A percentile compares a stretch with the other conserved stretches of the same genome.
These are phyloP conservation scores for Diaporthe humulicola DNA, from an alignment of 2,329 filamentous ascomycete genomes.

Conservation along the genomic window DNA sequence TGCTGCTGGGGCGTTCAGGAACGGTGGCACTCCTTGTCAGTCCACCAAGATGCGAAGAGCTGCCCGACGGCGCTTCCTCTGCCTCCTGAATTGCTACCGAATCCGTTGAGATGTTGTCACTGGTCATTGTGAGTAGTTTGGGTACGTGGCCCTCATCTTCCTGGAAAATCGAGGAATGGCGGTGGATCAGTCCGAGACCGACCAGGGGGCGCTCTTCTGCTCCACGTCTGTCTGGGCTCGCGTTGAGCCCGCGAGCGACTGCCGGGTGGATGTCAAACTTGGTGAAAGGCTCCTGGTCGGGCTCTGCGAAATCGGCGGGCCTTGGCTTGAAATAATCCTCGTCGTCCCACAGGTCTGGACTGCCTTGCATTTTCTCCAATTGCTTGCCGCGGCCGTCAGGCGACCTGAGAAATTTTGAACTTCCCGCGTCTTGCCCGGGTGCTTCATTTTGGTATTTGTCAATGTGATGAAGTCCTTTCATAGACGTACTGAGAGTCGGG, in stretches of 20 bases:
- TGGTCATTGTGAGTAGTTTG: conserved; percentile 47
- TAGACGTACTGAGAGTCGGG: background rate
- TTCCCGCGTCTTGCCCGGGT: background rate
- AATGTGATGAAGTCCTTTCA: background rate
- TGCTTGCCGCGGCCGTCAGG: conserved; percentile 41
- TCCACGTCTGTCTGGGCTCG: conserved; percentile 36
- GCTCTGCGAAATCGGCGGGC: conserved; percentile 27
- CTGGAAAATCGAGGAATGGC: conserved; percentile 46
- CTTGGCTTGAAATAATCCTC: conserved; percentile 47
- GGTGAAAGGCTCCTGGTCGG: conserved; percentile 25
- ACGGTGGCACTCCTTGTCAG: background rate
- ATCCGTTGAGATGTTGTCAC: conserved; percentile 42
- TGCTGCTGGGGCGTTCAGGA: background rate
- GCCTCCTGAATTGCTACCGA: conserved; percentile 39
- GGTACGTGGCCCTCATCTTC: conserved; percentile 49
- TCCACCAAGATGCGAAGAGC: conserved; percentile 16
- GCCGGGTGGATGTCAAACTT: conserved; percentile 45
- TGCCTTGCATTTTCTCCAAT: conserved; percentile 38
- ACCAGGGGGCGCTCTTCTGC: conserved; percentile 41
- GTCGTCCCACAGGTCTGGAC: conserved; percentile 44
- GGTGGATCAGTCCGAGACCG: conserved; percentile 47
- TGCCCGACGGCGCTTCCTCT: background rate
- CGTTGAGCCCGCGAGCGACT: conserved; percentile 40
- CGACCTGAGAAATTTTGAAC: conserved; percentile 10
- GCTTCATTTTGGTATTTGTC: background rate